phyloP scores from a whole-genome alignment of 2,329 filamentous ascomycete species.

The Alternaria ventricosa region DNA sequence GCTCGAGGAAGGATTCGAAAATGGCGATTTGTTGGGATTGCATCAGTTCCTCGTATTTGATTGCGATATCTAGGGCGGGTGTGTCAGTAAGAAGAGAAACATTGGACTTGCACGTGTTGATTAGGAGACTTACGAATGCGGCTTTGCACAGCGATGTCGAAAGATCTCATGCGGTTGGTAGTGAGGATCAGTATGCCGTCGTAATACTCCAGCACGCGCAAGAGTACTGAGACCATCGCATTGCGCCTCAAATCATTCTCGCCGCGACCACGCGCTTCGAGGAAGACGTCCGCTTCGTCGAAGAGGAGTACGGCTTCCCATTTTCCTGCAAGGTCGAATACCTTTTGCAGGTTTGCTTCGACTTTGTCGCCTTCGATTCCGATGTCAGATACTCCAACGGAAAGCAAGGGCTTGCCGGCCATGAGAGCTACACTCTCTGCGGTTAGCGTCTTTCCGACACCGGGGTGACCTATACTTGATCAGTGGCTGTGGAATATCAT shows the following conservation, averaged over 20 bases:
- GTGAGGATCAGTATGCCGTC: slow-evolving; percentile 54
- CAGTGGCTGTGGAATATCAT: neutral
- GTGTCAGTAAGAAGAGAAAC: neutral
- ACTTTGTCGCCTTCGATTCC: neutral
- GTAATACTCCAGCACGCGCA: slow-evolving; percentile 4
- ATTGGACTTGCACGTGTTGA: neutral
- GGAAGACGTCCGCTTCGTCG: slow-evolving; percentile 56
- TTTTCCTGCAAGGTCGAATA: neutral
- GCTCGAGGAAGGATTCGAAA: neutral
- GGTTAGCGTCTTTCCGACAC: neutral
- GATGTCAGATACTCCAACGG: neutral
- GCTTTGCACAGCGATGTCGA: neutral
- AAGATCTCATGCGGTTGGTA: slow-evolving; percentile 46
- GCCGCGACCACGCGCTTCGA: slow-evolving; percentile 51
- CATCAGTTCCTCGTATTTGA: neutral
- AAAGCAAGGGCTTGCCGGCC: neutral
- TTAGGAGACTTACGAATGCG: neutral
- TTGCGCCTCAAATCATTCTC: slow-evolving; percentile 42
- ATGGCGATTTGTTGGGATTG: neutral
- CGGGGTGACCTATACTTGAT: neutral
- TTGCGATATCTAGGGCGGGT: neutral
- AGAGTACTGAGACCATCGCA: slow-evolving; percentile 24
- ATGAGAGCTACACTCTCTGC: neutral
- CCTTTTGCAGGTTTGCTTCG: neutral
- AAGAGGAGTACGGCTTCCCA: neutral